Evolutionary conservation across 2,329 filamentous ascomycete genomes (phyloP).

Genomic region (Fusarium cicatricum): DNA sequence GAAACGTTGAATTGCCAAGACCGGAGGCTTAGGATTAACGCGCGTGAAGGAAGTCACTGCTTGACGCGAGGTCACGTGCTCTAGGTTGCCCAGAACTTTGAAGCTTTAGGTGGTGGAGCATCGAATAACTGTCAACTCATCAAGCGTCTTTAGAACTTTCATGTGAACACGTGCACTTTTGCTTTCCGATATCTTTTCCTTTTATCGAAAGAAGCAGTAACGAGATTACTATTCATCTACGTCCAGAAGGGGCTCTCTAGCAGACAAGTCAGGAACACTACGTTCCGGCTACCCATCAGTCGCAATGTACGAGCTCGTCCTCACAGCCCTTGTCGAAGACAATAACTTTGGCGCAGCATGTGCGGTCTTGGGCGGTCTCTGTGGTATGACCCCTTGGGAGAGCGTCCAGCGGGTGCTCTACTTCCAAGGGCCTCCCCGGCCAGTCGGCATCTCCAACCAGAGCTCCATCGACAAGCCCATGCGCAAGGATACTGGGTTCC

Average conservation of each 20-base stretch:
- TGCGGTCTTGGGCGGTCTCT: constrained; percentile 64
- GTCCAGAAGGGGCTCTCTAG: no score
- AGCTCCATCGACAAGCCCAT: constrained; percentile 50
- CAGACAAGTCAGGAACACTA: not conserved
- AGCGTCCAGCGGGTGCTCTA: constrained; percentile 61
- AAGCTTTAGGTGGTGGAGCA: constrained; percentile 24
- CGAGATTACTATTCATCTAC: no score
- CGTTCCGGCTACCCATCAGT: not conserved
- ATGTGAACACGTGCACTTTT: not conserved
- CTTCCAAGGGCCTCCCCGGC: constrained; percentile 58
- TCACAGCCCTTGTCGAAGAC: constrained; percentile 61
- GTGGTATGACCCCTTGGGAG: constrained; percentile 62
- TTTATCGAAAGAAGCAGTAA: not conserved
- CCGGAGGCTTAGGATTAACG: constrained; percentile 13
- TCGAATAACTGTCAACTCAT: not conserved
- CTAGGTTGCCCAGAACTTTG: not conserved
- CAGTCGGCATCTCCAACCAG: constrained; percentile 56
- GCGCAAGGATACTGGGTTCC: constrained; percentile 47
- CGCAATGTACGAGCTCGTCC: constrained; percentile 63
- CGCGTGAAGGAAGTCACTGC: constrained; percentile 12
- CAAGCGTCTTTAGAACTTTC: not conserved
- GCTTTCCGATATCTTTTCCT: not conserved
- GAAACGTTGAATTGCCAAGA: constrained; percentile 17
- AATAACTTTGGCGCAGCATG: constrained; percentile 59
- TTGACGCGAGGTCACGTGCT: constrained; percentile 47